These are phyloP conservation scores for Ichthyophthirius multifiliis DNA, from an alignment of 169 alveolate genomes.

Conservation along the genomic window DNA sequence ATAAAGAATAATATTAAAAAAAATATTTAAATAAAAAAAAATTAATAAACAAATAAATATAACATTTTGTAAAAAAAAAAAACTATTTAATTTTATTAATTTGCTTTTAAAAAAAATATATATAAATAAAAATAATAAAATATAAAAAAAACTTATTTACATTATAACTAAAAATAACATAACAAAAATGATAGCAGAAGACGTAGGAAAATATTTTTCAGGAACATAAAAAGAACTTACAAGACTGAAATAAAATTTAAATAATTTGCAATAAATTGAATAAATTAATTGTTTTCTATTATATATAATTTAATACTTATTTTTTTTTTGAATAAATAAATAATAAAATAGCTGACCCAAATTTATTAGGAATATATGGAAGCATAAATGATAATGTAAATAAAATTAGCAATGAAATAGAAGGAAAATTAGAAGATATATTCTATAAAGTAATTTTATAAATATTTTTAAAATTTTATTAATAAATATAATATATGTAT, in stretches of 20 bases:
- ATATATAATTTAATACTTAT: background rate
- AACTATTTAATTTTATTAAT: too few species aligned
- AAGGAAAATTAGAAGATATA: background rate
- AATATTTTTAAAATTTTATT: too few species aligned
- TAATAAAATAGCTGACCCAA: background rate
- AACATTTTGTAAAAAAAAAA: too few species aligned
- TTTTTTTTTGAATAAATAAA: background rate
- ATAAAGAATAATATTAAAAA: too few species aligned
- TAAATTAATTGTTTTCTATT: background rate
- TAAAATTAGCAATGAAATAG: background rate
- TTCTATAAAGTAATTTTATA: conserved; percentile 8
- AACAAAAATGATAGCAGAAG: background rate
- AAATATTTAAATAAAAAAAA: too few species aligned
- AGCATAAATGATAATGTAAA: background rate
- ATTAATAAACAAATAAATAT: too few species aligned
- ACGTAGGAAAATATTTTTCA: conserved; percentile 1
- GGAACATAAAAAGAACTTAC: background rate
- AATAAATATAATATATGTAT: too few species aligned
- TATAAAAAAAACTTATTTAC: background rate
- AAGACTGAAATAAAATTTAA: background rate
- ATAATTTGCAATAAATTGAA: background rate
- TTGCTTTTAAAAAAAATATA: too few species aligned
- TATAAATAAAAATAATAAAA: too few species aligned
- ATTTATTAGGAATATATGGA: background rate
- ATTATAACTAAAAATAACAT: background rate